Percentiles rank a stretch among this genome's conserved stretches.
phyloP scores from a whole-genome alignment of 768 basidiomycete species.

The Psilocybe tampanensis region DNA sequence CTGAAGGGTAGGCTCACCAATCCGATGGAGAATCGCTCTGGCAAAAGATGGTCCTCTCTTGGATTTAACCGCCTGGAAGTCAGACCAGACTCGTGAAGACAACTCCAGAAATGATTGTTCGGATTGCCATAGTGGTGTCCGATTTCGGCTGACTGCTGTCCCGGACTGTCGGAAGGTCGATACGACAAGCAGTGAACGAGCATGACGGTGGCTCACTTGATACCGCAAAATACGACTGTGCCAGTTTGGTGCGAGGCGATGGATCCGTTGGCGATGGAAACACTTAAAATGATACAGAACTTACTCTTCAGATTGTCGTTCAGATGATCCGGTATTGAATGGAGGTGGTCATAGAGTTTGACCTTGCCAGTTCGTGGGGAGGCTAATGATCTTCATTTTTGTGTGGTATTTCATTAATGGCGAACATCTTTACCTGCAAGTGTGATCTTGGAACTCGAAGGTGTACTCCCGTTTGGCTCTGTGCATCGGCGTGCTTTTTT shows the following conservation, averaged over 20 bases:
- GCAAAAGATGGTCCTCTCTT: slow-evolving; percentile 61
- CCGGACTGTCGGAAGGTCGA: slow-evolving; percentile 48
- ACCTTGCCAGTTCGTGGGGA: slow-evolving; percentile 2
- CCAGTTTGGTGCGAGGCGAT: too few species aligned
- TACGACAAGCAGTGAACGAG: not conserved
- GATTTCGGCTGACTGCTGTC: slow-evolving; percentile 61
- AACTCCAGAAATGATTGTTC: slow-evolving; percentile 83
- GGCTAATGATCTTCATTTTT: not conserved
- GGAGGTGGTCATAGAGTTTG: slow-evolving; percentile 21
- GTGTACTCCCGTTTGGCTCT: not conserved
- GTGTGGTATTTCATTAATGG: not conserved
- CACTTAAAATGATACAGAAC: not conserved
- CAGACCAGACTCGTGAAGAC: slow-evolving; percentile 68
- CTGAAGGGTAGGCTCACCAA: slow-evolving; percentile 48
- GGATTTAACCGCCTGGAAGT: slow-evolving; percentile 55
- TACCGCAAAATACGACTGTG: slow-evolving; percentile 82
- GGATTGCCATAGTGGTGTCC: slow-evolving; percentile 84
- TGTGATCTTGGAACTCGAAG: not conserved
- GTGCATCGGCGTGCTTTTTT: not conserved
- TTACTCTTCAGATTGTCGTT: slow-evolving; percentile 19
- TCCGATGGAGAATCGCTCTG: slow-evolving; percentile 60
- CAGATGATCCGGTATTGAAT: slow-evolving; percentile 16
- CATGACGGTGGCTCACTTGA: slow-evolving; percentile 57
- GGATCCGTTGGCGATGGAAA: not conserved
- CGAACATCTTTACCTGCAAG: not conserved